These are phyloP conservation scores for Calonectria montana DNA, from an alignment of 2,329 filamentous ascomycete species.

Conservation along the genomic window DNA sequence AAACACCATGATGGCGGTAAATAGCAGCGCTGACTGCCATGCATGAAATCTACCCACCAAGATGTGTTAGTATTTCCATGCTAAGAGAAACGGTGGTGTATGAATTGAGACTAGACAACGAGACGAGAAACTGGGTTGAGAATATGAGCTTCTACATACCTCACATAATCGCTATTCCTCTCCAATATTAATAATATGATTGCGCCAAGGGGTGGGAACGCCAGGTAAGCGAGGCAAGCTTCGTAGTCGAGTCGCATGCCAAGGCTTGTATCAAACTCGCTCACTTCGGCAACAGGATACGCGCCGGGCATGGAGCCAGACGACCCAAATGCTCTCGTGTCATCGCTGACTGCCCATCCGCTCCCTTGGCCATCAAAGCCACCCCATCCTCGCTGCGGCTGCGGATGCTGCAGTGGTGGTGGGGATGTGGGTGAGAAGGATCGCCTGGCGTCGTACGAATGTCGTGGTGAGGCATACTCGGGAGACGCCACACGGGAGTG, in stretches of 20 bases:
- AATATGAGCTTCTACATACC: constrained; percentile 64
- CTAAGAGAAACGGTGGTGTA: not conserved
- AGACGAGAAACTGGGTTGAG: not conserved
- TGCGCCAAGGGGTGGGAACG: constrained; percentile 85
- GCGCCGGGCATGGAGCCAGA: constrained; percentile 48
- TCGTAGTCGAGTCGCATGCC: constrained; percentile 90
- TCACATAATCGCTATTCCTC: constrained; percentile 96
- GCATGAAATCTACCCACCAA: constrained; percentile 81
- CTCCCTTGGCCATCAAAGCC: constrained; percentile 53
- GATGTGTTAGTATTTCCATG: constrained; percentile 23
- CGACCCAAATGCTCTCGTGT: constrained; percentile 35
- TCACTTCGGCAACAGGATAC: constrained; percentile 64
- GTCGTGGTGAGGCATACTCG: constrained; percentile 61
- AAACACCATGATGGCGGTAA: constrained; percentile 78
- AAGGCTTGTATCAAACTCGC: constrained; percentile 91
- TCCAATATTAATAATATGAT: constrained; percentile 88
- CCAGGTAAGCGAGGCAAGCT: constrained; percentile 88
- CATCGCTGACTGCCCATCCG: constrained; percentile 42
- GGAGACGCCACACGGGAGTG: constrained; percentile 84
- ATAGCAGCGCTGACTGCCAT: constrained; percentile 91
- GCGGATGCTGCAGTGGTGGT: constrained; percentile 59
- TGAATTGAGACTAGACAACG: not conserved
- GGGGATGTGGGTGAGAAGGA: constrained; percentile 62
- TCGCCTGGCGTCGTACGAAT: constrained; percentile 66
- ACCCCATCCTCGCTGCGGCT: constrained; percentile 67